Percentiles rank a stretch among this genome's conserved stretches.
phyloP scores from a whole-genome alignment of 768 basidiomycete genomes.

The Tylopilus plumbeoviolaceoides region DNA sequence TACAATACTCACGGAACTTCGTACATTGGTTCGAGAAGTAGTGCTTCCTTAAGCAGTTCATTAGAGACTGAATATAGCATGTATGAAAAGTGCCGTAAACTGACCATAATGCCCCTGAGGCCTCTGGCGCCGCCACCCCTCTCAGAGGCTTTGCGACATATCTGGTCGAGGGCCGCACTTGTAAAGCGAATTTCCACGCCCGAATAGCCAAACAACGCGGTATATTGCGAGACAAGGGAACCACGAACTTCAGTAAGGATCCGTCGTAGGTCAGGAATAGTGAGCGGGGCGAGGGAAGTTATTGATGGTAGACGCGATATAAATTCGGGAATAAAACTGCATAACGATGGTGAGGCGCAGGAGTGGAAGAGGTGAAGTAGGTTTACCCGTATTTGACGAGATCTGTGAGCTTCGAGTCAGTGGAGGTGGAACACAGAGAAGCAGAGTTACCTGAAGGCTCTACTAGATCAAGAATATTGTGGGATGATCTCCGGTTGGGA shows the following conservation, averaged over 20 bases:
- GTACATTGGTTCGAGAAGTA: slow-evolving; percentile 90
- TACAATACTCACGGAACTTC: slow-evolving; percentile 71
- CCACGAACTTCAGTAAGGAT: slow-evolving; percentile 92
- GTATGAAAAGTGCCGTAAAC: slow-evolving; percentile 11
- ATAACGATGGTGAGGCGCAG: slow-evolving; percentile 2
- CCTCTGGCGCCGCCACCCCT: slow-evolving; percentile 91
- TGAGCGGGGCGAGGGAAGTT: slow-evolving; percentile 76
- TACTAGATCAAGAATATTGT: slow-evolving; percentile 59
- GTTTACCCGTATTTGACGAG: slow-evolving; percentile 77
- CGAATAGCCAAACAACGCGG: slow-evolving; percentile 76
- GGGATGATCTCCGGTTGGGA: slow-evolving; percentile 54
- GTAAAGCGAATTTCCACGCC: slow-evolving; percentile 89
- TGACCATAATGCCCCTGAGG: slow-evolving; percentile 82
- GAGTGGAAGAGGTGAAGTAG: neutral
- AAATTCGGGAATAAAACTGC: slow-evolving; percentile 91
- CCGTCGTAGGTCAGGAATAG: slow-evolving; percentile 77
- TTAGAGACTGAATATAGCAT: neutral
- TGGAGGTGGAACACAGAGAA: neutral
- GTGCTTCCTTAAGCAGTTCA: slow-evolving; percentile 50
- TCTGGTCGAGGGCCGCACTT: slow-evolving; percentile 69
- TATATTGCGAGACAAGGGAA: slow-evolving; percentile 87
- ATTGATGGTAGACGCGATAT: slow-evolving; percentile 91
- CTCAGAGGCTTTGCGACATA: slow-evolving; percentile 73
- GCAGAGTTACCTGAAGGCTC: slow-evolving; percentile 58
- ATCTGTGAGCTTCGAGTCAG: slow-evolving; percentile 41